phyloP scores from a whole-genome alignment of 108 stramenopile species.

The Pseudonitzschia delicatissima region DNA sequence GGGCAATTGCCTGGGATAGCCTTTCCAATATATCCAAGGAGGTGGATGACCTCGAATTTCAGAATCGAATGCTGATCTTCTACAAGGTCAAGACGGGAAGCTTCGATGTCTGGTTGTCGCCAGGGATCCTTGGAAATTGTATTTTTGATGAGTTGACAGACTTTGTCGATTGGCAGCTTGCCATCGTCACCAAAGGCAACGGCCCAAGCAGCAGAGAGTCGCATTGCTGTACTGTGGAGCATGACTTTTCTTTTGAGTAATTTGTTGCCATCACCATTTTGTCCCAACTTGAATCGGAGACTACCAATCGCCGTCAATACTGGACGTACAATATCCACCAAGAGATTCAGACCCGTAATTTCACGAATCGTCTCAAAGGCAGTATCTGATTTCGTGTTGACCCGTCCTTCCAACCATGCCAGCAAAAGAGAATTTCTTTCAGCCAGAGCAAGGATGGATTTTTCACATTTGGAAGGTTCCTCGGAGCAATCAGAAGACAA shows the following conservation, averaged over 20 bases:
- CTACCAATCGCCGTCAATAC: background rate
- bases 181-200: background rate
- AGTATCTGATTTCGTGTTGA: background rate
- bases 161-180: slow-evolving; percentile 4
- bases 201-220: slow-evolving; percentile 5
- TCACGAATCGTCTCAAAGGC: background rate
- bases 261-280: background rate
- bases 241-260: background rate
- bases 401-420: slow-evolving; percentile 3
- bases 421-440: background rate
- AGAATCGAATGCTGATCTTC: slow-evolving; percentile 1
- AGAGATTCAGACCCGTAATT: background rate
- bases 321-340: background rate
- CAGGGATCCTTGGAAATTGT: background rate
- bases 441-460: background rate
- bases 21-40: background rate
- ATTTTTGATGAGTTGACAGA: background rate
- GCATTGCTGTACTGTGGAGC: background rate
- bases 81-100: background rate
- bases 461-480: background rate
- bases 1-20: background rate
- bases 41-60: background rate
- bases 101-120: background rate
- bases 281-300: background rate
- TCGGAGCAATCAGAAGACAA: background rate